Evolutionary conservation across 306 rosid genomes (phyloP).

Genomic region (Acacia melanoxylon): DNA sequence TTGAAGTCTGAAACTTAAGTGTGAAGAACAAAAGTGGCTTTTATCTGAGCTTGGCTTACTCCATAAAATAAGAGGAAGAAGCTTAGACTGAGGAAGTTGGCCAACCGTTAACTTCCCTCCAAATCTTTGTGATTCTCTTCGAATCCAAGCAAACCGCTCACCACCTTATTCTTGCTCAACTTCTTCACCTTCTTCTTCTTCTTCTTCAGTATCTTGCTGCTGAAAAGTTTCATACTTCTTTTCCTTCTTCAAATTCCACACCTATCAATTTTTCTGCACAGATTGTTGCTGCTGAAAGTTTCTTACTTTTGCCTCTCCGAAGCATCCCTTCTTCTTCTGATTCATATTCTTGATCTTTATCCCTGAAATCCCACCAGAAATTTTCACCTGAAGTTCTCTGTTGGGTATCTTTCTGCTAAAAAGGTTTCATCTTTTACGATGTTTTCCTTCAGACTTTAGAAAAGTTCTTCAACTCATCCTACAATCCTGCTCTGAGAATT

Average conservation of each 20-base stretch:
- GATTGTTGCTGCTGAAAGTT: not conserved
- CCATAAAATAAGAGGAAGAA: slow-evolving; percentile 35
- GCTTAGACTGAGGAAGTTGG: slow-evolving; percentile 67
- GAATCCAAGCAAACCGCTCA: slow-evolving; percentile 63
- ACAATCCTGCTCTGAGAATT: not conserved
- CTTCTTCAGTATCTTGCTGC: not conserved
- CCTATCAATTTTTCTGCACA: not conserved
- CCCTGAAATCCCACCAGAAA: not conserved
- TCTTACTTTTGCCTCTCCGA: not conserved
- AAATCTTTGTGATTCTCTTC: slow-evolving; percentile 69
- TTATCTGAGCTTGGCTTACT: slow-evolving; percentile 65
- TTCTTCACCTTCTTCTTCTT: slow-evolving; percentile 61
- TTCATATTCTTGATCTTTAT: slow-evolving; percentile 28
- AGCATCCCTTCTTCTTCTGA: slow-evolving; percentile 11
- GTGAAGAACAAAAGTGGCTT: slow-evolving; percentile 26
- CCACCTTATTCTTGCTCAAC: slow-evolving; percentile 76
- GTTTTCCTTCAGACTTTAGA: not conserved
- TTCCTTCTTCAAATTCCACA: not conserved
- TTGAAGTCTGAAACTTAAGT: slow-evolving; percentile 36
- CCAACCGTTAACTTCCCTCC: slow-evolving; percentile 82
- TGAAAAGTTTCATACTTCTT: slow-evolving; percentile 1
- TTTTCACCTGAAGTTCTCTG: not conserved
- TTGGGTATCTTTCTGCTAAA: slow-evolving; percentile 10
- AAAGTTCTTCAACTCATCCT: not conserved
- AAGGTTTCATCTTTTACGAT: not conserved